Evolutionary conservation across 345 rosid genomes (phyloP).

Genomic region (Schrenkiella parvula): DNA sequence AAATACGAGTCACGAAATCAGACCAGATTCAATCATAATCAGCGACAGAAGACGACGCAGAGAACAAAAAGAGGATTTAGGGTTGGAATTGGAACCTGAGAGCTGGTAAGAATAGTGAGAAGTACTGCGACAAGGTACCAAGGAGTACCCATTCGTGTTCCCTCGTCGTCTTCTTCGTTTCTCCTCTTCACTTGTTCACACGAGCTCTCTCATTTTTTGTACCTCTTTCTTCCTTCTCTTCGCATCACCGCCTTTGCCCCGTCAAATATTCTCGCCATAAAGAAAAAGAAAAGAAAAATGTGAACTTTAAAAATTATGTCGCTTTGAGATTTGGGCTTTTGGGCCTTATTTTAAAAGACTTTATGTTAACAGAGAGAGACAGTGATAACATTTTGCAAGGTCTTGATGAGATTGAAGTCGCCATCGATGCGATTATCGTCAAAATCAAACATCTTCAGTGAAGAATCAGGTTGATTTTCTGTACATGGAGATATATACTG

Average conservation of each 20-base stretch:
- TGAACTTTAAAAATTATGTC: neutral
- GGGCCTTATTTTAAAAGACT: too few species aligned
- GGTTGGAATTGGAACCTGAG: slow-evolving; percentile 42
- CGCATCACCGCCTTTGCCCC: neutral
- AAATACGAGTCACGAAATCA: neutral
- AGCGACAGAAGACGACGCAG: neutral
- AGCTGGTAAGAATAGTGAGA: slow-evolving; percentile 62
- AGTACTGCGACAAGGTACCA: slow-evolving; percentile 52
- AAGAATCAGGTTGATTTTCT: too few species aligned
- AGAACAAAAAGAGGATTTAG: neutral
- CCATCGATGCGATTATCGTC: too few species aligned
- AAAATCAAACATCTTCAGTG: too few species aligned
- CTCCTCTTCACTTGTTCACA: slow-evolving; percentile 6
- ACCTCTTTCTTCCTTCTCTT: neutral
- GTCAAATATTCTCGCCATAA: neutral
- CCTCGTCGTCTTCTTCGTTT: neutral
- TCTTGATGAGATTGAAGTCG: too few species aligned
- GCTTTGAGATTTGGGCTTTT: neutral
- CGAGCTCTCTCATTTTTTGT: neutral
- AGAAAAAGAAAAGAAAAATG: neutral
- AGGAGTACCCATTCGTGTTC: slow-evolving; percentile 32
- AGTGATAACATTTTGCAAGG: too few species aligned
- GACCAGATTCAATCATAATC: neutral
- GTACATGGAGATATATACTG: too few species aligned
- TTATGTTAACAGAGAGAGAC: too few species aligned